These are phyloP conservation scores for Arxiozyma telluris DNA, from an alignment of 1,139 yeast genomes.

Conservation along the genomic window DNA sequence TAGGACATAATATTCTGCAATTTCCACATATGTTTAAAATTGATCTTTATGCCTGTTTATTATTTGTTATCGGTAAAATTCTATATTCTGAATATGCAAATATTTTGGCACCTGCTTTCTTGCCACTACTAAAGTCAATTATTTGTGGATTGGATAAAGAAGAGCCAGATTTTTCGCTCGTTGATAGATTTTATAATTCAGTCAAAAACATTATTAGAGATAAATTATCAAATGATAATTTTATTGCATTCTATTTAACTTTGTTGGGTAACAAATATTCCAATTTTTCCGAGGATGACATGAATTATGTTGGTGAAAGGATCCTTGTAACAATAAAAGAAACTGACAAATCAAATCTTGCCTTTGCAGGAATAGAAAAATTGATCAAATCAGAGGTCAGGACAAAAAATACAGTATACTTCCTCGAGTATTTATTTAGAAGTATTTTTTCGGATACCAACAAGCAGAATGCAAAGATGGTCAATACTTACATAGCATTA, in stretches of 20 bases:
- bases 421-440: background rate
- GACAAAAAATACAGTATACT: background rate
- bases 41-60: constrained; percentile 62
- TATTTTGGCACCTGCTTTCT: constrained; percentile 41
- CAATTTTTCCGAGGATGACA: constrained; percentile 13
- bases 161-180: constrained; percentile 42
- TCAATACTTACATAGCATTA: background rate
- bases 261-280: constrained; percentile 13
- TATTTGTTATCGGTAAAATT: constrained; percentile 54
- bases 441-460: background rate
- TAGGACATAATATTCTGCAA: constrained; percentile 51
- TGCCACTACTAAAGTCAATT: constrained; percentile 52
- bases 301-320: background rate
- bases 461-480: background rate
- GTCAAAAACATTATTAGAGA: constrained; percentile 25
- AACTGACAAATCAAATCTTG: background rate
- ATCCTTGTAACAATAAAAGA: background rate
- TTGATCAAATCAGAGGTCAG: background rate
- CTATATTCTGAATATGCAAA: constrained; percentile 29
- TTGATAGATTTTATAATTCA: constrained; percentile 46
- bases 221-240: constrained; percentile 14
- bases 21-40: constrained; percentile 60
- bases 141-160: constrained; percentile 32
- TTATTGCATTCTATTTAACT: constrained; percentile 17
- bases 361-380: background rate